Evolutionary conservation across 768 basidiomycete species (phyloP).

Genomic region (Rhodotorula babjevae): DNA sequence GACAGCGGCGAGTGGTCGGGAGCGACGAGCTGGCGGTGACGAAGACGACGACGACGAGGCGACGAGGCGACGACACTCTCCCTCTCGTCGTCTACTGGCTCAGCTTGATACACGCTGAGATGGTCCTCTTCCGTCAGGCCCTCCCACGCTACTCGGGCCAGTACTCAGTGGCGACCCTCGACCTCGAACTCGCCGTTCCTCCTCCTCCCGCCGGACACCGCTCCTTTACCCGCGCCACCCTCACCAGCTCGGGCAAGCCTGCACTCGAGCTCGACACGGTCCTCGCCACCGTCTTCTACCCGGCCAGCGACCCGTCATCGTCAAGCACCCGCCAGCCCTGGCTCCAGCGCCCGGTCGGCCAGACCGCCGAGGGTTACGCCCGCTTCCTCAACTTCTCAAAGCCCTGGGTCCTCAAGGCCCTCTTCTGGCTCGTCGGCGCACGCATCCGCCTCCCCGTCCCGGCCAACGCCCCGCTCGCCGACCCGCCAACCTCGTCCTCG

Average conservation of each 20-base stretch:
- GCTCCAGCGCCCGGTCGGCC: conserved; percentile 20
- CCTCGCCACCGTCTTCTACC: conserved; percentile 39
- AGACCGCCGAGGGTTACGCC: conserved; percentile 31
- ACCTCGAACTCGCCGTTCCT: conserved; percentile 22
- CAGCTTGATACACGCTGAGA: neutral
- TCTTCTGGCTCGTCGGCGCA: conserved; percentile 10
- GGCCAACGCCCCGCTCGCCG: neutral
- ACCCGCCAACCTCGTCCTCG: neutral
- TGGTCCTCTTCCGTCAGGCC: neutral
- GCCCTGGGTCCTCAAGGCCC: neutral
- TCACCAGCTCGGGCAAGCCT: conserved; percentile 1
- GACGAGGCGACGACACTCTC: too few relatives aligned
- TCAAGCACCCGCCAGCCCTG: neutral
- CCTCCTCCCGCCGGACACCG: neutral
- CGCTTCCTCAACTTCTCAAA: conserved; percentile 11
- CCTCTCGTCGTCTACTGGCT: too few relatives aligned
- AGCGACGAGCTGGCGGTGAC: too few relatives aligned
- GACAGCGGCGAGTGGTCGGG: too few relatives aligned
- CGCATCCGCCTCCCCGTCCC: conserved; percentile 5
- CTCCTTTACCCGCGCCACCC: conserved; percentile 3
- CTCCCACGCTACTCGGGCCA: conserved; percentile 20
- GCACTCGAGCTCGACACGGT: conserved; percentile 33
- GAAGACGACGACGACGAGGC: too few relatives aligned
- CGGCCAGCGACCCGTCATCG: neutral
- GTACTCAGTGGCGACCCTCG: conserved; percentile 20